phyloP scores from a whole-genome alignment of 129 eudicot species.

The Artemisia annua region DNA sequence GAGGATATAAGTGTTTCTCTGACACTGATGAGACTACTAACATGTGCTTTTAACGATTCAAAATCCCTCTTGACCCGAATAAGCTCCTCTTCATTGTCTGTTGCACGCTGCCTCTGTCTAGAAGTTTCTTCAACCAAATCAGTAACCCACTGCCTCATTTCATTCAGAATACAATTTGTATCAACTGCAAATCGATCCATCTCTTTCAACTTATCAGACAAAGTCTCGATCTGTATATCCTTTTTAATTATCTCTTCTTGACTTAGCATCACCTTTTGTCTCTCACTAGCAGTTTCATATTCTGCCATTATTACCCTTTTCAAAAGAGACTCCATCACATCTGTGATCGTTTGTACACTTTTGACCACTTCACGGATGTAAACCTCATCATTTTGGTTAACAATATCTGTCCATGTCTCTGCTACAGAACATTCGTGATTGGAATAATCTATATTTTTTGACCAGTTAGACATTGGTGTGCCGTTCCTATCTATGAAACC shows the following conservation, averaged over 20 bases:
- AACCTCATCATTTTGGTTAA: conserved; percentile 67
- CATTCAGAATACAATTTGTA: conserved; percentile 67
- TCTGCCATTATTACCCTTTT: conserved; percentile 91
- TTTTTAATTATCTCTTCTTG: conserved; percentile 79
- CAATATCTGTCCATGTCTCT: conserved; percentile 30
- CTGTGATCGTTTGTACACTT: conserved; percentile 72
- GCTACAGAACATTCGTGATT: conserved; percentile 40
- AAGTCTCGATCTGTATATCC: conserved; percentile 67
- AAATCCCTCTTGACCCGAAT: conserved; percentile 85
- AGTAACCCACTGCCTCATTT: conserved; percentile 88
- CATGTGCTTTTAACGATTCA: conserved; percentile 86
- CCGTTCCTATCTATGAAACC: conserved; percentile 79
- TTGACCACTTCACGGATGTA: conserved; percentile 65
- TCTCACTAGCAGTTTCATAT: conserved; percentile 69
- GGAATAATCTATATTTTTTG: conserved; percentile 44
- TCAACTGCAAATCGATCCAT: conserved; percentile 88
- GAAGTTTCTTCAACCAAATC: conserved; percentile 96
- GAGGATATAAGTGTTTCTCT: conserved; percentile 97
- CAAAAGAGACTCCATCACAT: conserved; percentile 87
- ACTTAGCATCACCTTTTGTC: conserved; percentile 67
- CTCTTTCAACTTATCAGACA: conserved; percentile 83
- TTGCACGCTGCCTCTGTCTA: conserved; percentile 87
- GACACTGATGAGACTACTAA: conserved; percentile 82
- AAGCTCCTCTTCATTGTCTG: conserved; percentile 89
- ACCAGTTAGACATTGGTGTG: conserved; percentile 71